These are phyloP conservation scores for Abrus pulchellus DNA, from an alignment of 306 rosid species.

Conservation along the genomic window DNA sequence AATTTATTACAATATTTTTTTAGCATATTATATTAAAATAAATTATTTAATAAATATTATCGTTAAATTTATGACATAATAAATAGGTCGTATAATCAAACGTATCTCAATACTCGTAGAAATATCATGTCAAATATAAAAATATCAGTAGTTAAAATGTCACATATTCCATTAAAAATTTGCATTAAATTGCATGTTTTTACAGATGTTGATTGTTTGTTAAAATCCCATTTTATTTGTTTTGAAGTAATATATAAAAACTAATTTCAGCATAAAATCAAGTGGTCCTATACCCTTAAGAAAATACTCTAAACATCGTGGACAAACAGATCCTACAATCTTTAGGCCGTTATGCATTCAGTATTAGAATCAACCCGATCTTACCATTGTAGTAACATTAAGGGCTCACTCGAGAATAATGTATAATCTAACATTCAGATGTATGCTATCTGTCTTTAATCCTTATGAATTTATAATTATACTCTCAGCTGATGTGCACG, in stretches of 20 bases:
- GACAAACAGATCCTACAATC: neutral
- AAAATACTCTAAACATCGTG: neutral
- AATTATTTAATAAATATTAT: too few relatives aligned
- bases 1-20: too few relatives aligned
- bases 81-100: too few relatives aligned
- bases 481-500: too few relatives aligned
- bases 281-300: conserved; percentile 4
- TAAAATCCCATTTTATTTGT: neutral
- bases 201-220: neutral
- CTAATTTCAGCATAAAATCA: neutral
- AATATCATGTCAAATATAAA: neutral
- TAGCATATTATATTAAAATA: too few relatives aligned
- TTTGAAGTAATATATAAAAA: neutral
- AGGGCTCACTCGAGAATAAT: too few relatives aligned
- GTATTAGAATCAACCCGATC: neutral
- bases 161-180: neutral
- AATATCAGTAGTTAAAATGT: neutral
- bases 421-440: too few relatives aligned
- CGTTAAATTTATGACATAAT: too few relatives aligned
- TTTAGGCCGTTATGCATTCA: neutral
- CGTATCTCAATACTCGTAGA: neutral
- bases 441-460: too few relatives aligned
- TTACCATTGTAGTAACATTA: too few relatives aligned
- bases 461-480: too few relatives aligned
- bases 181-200: neutral